Evolutionary conservation across 129 eudicot genomes (phyloP), one percentile per base, ranked within the genome.

Genomic region (Lonicera japonica): DNA sequence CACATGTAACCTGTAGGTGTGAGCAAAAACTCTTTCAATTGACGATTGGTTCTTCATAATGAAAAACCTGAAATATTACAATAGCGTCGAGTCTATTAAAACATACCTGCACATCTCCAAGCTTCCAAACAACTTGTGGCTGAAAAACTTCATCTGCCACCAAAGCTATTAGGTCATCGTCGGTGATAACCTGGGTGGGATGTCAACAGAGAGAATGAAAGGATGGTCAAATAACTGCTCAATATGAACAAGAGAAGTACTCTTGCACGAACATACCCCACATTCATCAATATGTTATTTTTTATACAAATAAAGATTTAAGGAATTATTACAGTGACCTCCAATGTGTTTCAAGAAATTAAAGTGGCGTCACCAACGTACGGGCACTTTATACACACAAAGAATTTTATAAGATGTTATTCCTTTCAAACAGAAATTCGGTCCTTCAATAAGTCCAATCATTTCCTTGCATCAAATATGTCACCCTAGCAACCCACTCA

Each of bases 81-180:
- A 13, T 29, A 47, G 64, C 3, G 47, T 72, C 23, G 70, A 64
- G 23, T 29, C 54, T 34, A 43, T 25, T 11, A n/a, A 5, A 63
- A 25, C 71, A 69, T 63, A 81, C 99, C 84, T 92, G 99, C 16
- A 88, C 85, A 74, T 85, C 95, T 64, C 83, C 88, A 41, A 94
- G 86, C 45, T 82, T 78, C 99, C 99, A 94, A 61, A 84, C 56
- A 47, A 86, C 73, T 75, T 82, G 84, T n/a, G 99, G 99, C 82
- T 94, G 96, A 76, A 88, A 94, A 60, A 94, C 89, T 71, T 87
- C 96, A 70, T 94, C 92, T 6, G 95, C 69, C 22, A 94, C 86
- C 53, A 94, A 74, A 11, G 99, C 99, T 56, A 83, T 76, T 46
- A 94, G 71, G 78, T 94, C 99, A 61, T 94, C 99, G 71, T 94